Conservation (phyloP, 2,329 filamentous ascomycete genomes). For the Colletotrichum sp. region DNA sequence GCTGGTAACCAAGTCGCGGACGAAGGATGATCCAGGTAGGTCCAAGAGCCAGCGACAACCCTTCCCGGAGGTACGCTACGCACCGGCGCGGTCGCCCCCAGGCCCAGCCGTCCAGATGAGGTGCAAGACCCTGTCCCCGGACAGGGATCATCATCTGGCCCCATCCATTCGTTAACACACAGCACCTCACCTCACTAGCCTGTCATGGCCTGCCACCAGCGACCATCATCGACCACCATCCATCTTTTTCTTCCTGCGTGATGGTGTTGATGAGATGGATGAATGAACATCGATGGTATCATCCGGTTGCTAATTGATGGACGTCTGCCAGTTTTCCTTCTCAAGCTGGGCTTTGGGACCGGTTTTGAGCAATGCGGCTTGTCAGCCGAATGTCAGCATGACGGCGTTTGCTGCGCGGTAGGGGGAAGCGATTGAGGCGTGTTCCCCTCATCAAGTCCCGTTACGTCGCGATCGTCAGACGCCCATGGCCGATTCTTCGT, state of each 20-base stretch:
- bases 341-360: not conserved
- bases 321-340: not conserved
- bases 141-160: slow-evolving; percentile 16
- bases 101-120: not conserved
- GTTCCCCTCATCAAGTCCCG: not conserved
- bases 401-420: not conserved
- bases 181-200: not conserved
- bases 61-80: not conserved
- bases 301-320: not conserved
- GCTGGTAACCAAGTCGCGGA: not conserved
- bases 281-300: not conserved
- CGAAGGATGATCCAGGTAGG: slow-evolving; percentile 18
- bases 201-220: not conserved
- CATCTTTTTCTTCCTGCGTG: not conserved
- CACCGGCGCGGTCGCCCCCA: slow-evolving; percentile 1
- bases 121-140: slow-evolving; percentile 14
- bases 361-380: not conserved
- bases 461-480: not conserved
- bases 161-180: slow-evolving; percentile 13
- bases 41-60: slow-evolving; percentile 9
- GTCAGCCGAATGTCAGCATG: not conserved
- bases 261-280: not conserved
- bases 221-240: slow-evolving; percentile 5
- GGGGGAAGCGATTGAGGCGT: not conserved
- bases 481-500: not conserved